Percentiles rank a stretch among this genome's conserved stretches.
These are phyloP conservation scores for Trebouxia gelatinosa DNA, from an alignment of 163 green algal species.

Conservation along the genomic window DNA sequence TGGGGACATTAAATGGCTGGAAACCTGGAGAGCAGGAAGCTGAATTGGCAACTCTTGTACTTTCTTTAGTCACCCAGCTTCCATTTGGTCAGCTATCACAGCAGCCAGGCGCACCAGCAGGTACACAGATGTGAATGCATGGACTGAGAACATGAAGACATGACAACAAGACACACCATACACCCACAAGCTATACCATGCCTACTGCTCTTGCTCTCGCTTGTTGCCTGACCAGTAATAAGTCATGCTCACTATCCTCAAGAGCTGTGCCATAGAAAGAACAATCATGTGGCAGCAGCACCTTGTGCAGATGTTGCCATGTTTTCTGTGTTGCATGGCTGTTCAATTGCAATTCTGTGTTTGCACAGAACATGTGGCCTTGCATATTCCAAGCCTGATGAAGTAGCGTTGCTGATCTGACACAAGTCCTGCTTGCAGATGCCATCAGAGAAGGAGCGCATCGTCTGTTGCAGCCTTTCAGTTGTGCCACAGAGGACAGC, in stretches of 20 bases:
- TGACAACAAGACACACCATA: too few species aligned
- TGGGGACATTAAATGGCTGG: conserved; percentile 18
- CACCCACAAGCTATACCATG: neutral
- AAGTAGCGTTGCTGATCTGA: neutral
- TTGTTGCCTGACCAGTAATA: neutral
- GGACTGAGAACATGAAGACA: too few species aligned
- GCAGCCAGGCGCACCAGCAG: conserved; percentile 15
- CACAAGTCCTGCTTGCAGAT: conserved; percentile 2
- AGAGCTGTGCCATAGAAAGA: neutral
- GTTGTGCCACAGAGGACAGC: neutral
- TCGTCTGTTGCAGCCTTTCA: neutral
- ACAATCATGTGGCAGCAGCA: neutral
- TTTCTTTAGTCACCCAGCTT: conserved; percentile 18
- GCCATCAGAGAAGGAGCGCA: conserved; percentile 9
- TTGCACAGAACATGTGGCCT: too few species aligned
- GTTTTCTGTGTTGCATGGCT: neutral
- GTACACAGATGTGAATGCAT: neutral
- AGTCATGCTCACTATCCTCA: neutral
- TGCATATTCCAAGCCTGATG: neutral
- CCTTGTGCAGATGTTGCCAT: neutral
- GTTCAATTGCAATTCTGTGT: neutral
- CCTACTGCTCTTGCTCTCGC: neutral
- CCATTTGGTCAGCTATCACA: conserved; percentile 14
- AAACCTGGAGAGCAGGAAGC: conserved; percentile 12
- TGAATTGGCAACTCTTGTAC: conserved; percentile 11